Evolutionary conservation across 2,329 filamentous ascomycete genomes (phyloP).

Genomic region (Camillea tinctor): DNA sequence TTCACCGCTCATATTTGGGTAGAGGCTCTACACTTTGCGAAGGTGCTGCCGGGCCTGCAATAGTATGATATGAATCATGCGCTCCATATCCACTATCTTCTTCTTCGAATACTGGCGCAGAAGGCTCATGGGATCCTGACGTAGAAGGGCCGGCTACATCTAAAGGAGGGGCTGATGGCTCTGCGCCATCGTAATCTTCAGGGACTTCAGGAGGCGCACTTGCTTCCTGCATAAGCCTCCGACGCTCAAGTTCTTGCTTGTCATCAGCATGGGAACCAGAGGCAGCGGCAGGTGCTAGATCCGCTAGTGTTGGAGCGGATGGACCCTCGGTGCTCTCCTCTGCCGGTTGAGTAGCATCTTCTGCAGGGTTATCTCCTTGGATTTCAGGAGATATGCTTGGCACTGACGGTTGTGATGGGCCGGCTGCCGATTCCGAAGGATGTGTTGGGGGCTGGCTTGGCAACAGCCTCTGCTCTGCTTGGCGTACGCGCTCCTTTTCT

Average conservation of each 20-base stretch:
- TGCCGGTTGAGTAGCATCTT: slow-evolving; percentile 9
- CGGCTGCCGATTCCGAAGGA: slow-evolving; percentile 31
- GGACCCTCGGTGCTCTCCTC: slow-evolving; percentile 30
- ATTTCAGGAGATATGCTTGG: slow-evolving; percentile 12
- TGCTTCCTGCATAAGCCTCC: slow-evolving; percentile 49
- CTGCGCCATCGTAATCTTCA: slow-evolving; percentile 19
- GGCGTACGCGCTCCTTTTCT: slow-evolving; percentile 79
- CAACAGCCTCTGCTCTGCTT: slow-evolving; percentile 74
- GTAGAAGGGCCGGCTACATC: slow-evolving; percentile 23
- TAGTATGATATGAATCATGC: slow-evolving; percentile 43
- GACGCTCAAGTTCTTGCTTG: slow-evolving; percentile 66
- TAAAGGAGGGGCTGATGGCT: slow-evolving; percentile 18
- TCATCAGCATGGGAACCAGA: slow-evolving; percentile 55
- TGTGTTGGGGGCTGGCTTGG: slow-evolving; percentile 71
- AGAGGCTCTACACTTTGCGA: slow-evolving; percentile 30
- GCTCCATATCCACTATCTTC: slow-evolving; percentile 18
- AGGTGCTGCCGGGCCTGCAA: slow-evolving; percentile 45
- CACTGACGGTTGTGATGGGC: slow-evolving; percentile 40
- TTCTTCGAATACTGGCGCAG: slow-evolving; percentile 32
- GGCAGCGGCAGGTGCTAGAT: slow-evolving; percentile 33
- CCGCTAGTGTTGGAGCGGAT: slow-evolving; percentile 47
- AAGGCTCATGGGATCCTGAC: slow-evolving; percentile 24
- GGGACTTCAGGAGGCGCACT: slow-evolving; percentile 47
- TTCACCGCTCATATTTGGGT: slow-evolving; percentile 37
- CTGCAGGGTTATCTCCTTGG: slow-evolving; percentile 3